Conservation (phyloP, 768 basidiomycete genomes). For the Melanogaster broomeanus region DNA sequence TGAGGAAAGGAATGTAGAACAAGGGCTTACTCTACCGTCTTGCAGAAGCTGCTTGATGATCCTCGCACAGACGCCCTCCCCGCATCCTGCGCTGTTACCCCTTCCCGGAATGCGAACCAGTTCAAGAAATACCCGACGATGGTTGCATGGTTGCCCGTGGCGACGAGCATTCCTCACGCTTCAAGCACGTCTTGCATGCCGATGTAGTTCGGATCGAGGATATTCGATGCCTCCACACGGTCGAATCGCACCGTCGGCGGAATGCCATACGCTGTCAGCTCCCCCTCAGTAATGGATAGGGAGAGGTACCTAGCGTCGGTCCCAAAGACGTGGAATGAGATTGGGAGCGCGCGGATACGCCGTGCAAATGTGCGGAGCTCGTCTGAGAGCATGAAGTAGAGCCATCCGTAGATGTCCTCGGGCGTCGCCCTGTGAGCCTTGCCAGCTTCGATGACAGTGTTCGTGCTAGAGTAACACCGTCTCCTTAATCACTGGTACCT, state of each 20-base stretch:
- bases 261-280: too few relatives aligned
- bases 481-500: too few relatives aligned
- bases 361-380: conserved; percentile 33
- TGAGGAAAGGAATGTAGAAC: too few relatives aligned
- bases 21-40: too few relatives aligned
- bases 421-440: conserved; percentile 27
- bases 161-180: conserved; percentile 35
- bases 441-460: too few relatives aligned
- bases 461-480: too few relatives aligned
- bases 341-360: not conserved
- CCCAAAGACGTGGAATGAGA: too few relatives aligned
- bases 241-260: conserved; percentile 27
- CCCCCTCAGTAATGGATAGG: too few relatives aligned
- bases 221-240: conserved; percentile 43
- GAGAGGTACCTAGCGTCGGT: too few relatives aligned
- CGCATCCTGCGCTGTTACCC: conserved; percentile 3
- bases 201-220: conserved; percentile 37
- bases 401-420: conserved; percentile 44
- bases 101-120: conserved; percentile 21
- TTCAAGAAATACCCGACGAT: conserved; percentile 44
- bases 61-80: too few relatives aligned
- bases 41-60: too few relatives aligned
- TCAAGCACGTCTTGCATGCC: conserved; percentile 31
- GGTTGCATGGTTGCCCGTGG: conserved; percentile 19
- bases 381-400: conserved; percentile 39